Base-by-base conservation (phyloP, 2,329 filamentous ascomycete species). In the Fonsecaea nubica region DNA sequence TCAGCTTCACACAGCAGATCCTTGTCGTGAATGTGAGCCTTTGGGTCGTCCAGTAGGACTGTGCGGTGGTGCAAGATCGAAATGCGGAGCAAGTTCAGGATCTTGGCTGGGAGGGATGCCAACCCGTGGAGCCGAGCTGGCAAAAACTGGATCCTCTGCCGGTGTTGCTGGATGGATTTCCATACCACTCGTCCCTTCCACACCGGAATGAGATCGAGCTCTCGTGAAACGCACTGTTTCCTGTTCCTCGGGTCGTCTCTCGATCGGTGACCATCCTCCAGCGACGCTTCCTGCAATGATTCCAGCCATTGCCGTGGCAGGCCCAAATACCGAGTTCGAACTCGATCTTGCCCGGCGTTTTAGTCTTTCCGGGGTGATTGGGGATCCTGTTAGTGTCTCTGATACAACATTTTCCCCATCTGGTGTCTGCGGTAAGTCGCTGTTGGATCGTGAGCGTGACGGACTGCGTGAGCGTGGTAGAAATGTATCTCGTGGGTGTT, bases 241-340 rank as follows among this genome's bases (percentile, higher is more conserved):
- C 25, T 60, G 64, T 50, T 73, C 71, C 48, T 71, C 69, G 25
- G 65, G 45, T 6, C 74, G 67, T 62, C 84, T 78, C 67, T 87
- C 86, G 61, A 89, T 86, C 0, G 81, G 87, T 40, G 86, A 89
- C 86, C 86, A 89, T 50, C 86, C 87, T 50, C 72, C 72, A 50
- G 83, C 86, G 70, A 90, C 84, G 74, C 86, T 88, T 61, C 87
- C 87, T n/a, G 87, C 87, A 42, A 89, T 83, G 56, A 89, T 82
- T 71, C 87, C 87, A 30, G 87, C 87, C 86, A 89, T 89, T 42
- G 87, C 87, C 54, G 86, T 82, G 13, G 86, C 87, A 8, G 87
- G 84, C 4, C 85, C 86, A 70, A 89, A 84, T 0, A 80, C 76
- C 1, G 82, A 84, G 75, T 87, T 89, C 13, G 86, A 88, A 35